phyloP scores from a whole-genome alignment of 73 alveolate genomes.

The Paramecium octaurelia region DNA sequence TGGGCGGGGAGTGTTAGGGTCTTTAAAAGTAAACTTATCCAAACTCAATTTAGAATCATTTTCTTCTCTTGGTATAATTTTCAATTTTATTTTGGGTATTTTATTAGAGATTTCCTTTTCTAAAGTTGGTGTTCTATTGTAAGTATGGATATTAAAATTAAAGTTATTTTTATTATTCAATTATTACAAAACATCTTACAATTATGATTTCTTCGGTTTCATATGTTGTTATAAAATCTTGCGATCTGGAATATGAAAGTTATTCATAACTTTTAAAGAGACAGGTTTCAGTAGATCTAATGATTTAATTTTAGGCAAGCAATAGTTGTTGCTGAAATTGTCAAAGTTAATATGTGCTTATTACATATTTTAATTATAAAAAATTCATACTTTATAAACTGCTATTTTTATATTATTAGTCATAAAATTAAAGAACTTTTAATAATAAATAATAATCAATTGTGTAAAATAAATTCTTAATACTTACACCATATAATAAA shows the following conservation, averaged over 20 bases:
- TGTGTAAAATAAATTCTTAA: not conserved
- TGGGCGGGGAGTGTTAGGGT: not conserved
- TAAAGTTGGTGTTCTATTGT: not conserved
- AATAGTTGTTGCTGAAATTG: not conserved
- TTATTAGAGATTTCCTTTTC: not conserved
- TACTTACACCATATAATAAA: not conserved
- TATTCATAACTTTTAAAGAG: not conserved
- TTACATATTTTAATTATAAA: not conserved
- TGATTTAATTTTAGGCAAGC: not conserved
- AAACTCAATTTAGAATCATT: not conserved
- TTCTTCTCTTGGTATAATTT: not conserved
- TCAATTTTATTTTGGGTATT: not conserved
- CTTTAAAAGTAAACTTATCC: not conserved
- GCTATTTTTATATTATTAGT: not conserved
- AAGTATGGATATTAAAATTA: not conserved
- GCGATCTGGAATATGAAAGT: not conserved
- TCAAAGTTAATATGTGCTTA: not conserved
- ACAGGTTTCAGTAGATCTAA: not conserved
- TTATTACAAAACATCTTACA: not conserved
- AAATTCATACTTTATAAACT: not conserved
- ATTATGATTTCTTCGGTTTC: not conserved
- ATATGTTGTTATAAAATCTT: not conserved
- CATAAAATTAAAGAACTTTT: not conserved
- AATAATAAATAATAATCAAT: not conserved
- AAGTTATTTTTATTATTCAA: not conserved